phyloP scores from a whole-genome alignment of 1,284 basidiomycete genomes.

The Malassezia japonica region DNA sequence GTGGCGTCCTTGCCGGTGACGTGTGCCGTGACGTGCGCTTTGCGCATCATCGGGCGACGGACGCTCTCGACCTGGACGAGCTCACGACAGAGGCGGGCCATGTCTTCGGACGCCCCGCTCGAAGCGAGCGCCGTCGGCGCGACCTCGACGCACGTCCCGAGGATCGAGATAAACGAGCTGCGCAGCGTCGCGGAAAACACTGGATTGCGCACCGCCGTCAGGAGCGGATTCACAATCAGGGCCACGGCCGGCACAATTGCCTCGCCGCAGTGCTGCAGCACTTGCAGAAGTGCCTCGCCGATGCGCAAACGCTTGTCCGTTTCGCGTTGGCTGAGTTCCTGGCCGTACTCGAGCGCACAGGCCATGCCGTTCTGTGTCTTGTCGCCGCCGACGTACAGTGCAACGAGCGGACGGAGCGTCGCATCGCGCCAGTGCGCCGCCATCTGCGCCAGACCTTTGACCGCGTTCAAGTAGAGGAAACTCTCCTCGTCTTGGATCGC shows the following conservation, averaged over 20 bases:
- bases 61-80: constrained; percentile 31
- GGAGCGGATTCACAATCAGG: constrained; percentile 27
- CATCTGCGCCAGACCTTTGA: constrained; percentile 68
- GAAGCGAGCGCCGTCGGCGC: constrained; percentile 26
- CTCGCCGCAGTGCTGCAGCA: constrained; percentile 65
- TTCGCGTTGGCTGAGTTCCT: constrained; percentile 52
- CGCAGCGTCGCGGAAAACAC: constrained; percentile 31
- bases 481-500: constrained; percentile 83
- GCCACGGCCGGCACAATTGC: constrained; percentile 54
- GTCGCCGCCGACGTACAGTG: constrained; percentile 30
- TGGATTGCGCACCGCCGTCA: constrained; percentile 28
- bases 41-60: background rate
- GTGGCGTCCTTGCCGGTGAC: constrained; percentile 4
- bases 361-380: constrained; percentile 12
- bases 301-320: constrained; percentile 70
- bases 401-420: constrained; percentile 24
- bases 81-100: constrained; percentile 29
- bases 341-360: background rate
- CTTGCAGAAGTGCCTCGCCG: constrained; percentile 74
- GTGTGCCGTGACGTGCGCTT: background rate
- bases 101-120: constrained; percentile 16
- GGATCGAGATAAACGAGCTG: constrained; percentile 34
- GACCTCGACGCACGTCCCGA: constrained; percentile 43
- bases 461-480: constrained; percentile 85
- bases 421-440: constrained; percentile 20